These are phyloP conservation scores for Lachancea waltii DNA, from an alignment of 805 yeast species.

Conservation along the genomic window DNA sequence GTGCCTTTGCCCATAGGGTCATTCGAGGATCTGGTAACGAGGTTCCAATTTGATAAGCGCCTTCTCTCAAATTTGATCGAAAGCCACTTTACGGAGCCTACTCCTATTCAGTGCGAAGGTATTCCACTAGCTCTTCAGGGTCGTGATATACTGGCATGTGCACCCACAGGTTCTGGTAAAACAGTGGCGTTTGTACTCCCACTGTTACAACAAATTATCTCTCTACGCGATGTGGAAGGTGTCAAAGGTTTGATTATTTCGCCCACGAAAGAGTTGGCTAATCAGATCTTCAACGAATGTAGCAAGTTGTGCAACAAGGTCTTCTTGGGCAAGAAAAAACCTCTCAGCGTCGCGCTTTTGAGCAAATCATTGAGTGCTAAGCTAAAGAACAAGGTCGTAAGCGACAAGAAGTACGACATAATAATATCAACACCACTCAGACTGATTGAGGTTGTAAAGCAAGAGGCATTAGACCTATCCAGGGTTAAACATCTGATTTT, in stretches of 20 bases:
- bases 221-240: slow-evolving; percentile 34
- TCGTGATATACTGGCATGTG: slow-evolving; percentile 85
- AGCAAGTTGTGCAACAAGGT: slow-evolving; percentile 42
- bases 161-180: slow-evolving; percentile 98
- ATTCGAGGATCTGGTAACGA: slow-evolving; percentile 67
- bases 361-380: slow-evolving; percentile 68
- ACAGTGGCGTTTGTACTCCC: slow-evolving; percentile 89
- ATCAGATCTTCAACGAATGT: slow-evolving; percentile 72
- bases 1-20: slow-evolving; percentile 88
- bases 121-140: slow-evolving; percentile 65
- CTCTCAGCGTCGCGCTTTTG: slow-evolving; percentile 54
- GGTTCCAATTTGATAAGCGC: slow-evolving; percentile 58
- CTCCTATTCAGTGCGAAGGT: slow-evolving; percentile 88
- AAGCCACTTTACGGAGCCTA: slow-evolving; percentile 75
- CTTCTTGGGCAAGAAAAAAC: slow-evolving; percentile 40
- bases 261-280: slow-evolving; percentile 92
- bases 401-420: slow-evolving; percentile 64
- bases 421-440: slow-evolving; percentile 85
- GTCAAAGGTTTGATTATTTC: slow-evolving; percentile 75
- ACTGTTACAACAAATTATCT: slow-evolving; percentile 49
- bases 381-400: slow-evolving; percentile 53
- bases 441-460: slow-evolving; percentile 68
- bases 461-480: slow-evolving; percentile 52
- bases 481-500: slow-evolving; percentile 70
- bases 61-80: slow-evolving; percentile 54